Percentiles rank a stretch among this genome's conserved stretches.
phyloP scores from a whole-genome alignment of 2,329 filamentous ascomycete species.

The Didymella glomerata region DNA sequence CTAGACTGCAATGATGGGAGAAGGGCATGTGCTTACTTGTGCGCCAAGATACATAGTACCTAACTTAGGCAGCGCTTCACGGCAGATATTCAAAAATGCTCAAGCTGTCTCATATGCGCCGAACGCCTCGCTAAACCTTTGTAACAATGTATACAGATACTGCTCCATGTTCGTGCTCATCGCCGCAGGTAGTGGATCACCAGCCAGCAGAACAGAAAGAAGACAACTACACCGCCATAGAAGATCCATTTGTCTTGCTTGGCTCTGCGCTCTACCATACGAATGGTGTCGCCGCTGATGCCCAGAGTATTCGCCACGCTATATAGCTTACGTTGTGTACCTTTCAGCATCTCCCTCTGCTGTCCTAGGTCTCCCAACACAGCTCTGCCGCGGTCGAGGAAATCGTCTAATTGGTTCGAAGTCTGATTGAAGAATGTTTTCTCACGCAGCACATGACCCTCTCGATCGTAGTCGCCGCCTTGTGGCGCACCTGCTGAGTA shows the following conservation, averaged over 20 bases:
- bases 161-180: slow-evolving; percentile 15
- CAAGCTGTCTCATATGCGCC: slow-evolving; percentile 14
- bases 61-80: background rate
- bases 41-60: background rate
- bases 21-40: background rate
- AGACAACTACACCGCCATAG: slow-evolving; percentile 82
- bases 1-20: background rate
- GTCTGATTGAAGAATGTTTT: slow-evolving; percentile 86
- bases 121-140: slow-evolving; percentile 31
- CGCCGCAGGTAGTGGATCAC: slow-evolving; percentile 84
- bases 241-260: slow-evolving; percentile 99
- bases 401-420: slow-evolving; percentile 88
- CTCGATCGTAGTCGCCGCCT: slow-evolving; percentile 69
- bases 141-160: slow-evolving; percentile 1
- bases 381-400: slow-evolving; percentile 87
- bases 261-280: slow-evolving; percentile 92
- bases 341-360: slow-evolving; percentile 94
- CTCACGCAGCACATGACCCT: slow-evolving; percentile 85
- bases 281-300: slow-evolving; percentile 92
- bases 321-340: slow-evolving; percentile 89
- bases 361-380: slow-evolving; percentile 88
- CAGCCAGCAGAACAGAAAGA: slow-evolving; percentile 91
- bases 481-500: slow-evolving; percentile 48
- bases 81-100: background rate
- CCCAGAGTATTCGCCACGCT: slow-evolving; percentile 93